These are phyloP conservation scores for Coemansia sp. DNA, from an alignment of 192 early-diverging fungal genomes.

Conservation along the genomic window DNA sequence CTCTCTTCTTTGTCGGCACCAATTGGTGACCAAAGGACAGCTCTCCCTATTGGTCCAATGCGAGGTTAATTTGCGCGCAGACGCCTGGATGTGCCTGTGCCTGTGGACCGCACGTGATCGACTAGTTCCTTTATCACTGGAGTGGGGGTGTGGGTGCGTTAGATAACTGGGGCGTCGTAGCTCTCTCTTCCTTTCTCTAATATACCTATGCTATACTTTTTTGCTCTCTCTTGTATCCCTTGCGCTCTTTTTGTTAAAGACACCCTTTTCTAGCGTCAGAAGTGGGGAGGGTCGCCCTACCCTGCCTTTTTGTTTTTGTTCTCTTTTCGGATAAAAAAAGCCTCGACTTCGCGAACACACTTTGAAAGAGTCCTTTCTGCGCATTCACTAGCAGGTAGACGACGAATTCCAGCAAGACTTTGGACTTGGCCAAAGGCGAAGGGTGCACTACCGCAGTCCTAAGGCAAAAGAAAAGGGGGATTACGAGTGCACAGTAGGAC, in stretches of 20 bases:
- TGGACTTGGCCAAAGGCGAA: no score
- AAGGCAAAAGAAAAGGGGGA: no score
- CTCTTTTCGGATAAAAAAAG: not conserved
- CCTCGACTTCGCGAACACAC: not conserved
- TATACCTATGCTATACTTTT: no score
- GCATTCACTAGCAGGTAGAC: not conserved
- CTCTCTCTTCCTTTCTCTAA: not conserved
- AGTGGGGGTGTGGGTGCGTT: not conserved
- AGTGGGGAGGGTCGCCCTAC: not conserved
- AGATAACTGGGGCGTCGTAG: not conserved
- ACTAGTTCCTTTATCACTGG: conserved; percentile 1
- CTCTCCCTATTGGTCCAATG: no score
- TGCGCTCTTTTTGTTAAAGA: conserved; percentile 3
- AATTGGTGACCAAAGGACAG: no score
- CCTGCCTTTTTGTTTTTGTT: not conserved
- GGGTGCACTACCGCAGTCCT: no score
- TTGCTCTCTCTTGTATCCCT: not conserved
- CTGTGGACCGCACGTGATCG: not conserved
- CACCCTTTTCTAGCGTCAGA: not conserved
- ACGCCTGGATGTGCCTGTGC: not conserved
- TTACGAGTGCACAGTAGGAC: no score
- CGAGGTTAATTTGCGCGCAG: not conserved
- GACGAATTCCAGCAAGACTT: not conserved
- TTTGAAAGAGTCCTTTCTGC: not conserved
- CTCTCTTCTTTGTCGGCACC: no score